Evolutionary conservation across 768 basidiomycete species (phyloP), one percentile per base, ranked within the genome.

Genomic region (Gautieria morchelliformis): DNA sequence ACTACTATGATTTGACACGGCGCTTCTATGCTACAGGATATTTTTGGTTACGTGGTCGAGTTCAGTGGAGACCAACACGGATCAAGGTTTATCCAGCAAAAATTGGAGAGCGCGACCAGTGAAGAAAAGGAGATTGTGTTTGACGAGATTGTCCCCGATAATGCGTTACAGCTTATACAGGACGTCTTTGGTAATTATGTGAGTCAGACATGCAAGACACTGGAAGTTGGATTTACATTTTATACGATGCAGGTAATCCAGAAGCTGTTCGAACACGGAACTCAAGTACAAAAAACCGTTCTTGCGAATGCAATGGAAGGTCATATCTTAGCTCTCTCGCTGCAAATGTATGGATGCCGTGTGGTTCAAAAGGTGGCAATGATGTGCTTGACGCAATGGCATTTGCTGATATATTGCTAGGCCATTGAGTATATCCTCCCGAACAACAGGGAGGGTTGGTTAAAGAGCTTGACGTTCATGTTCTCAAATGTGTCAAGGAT

Each of bases 181-280:
- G 92, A 96, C 66, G 89, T 96, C 46, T 98, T 95, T 67, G 95
- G 94, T 56, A 98, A 98, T 74, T 98, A 96, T 72, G 89, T 91
- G 67, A 63, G 86, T 72, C 24, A 24, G 9, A 37, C 14, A 37
- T 37, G 8, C 35, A 37, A 24, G 20, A 9, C 17, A 24, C 8
- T 42, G 32, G 17, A 51, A 15, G 5, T 27, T 33, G 58, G 35
- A 52, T 52, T 39, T 3, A 17, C 4, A 40, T 22, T 40, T 4
- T 10, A 35, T 55, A 46, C 66, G 45, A 58, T 49, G 27, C 63
- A 94, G 92, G 92, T 93, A 53, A 82, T 95, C 60, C 95, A 98
- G 70, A 95, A 94, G 70, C 68, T 96, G 63, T 88, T 96, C 63
- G 95, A 97, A 69, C 78, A 86, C 63, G 92, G 94, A 20, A 85